Base-by-base conservation (phyloP, 2,329 filamentous ascomycete genomes). In the Epichloe coenophiala region DNA sequence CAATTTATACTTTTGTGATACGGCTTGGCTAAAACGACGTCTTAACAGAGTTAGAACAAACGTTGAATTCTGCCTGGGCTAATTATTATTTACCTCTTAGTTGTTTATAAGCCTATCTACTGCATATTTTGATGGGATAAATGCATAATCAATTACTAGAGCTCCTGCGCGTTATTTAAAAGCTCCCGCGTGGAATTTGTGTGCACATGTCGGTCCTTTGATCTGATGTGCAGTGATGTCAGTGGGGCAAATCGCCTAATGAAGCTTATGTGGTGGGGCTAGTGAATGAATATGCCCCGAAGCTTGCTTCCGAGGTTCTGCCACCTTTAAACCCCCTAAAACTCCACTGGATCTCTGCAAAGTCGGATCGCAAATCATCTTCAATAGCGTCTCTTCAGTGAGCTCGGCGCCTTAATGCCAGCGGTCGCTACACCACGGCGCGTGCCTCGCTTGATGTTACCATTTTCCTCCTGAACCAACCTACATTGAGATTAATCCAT, bases 321-420 rank as follows among this genome's bases (percentile, higher is more conserved):
- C 55, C 55, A 54, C 49, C 47, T 27, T 38, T n/a, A 41, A 53
- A 50, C 42, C 38, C 47, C 41, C 43, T 38, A 37, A 47, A 54
- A 51, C 50, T 55, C 51, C 53, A 52, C 53, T 51, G 27, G 17
- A 49, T 48, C 50, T 50, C 47, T 40, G 47, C 51, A 17, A 46
- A 41, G 15, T 35, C 38, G 38, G 36, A 49, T 51, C 41, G 37
- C 47, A 31, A 51, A 38, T 23, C 47, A 48, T 44, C 51, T 38
- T 31, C 45, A 51, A 50, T 46, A 50, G 46, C 51, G 15, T 45
- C 41, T 37, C 47, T 45, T 49, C 36, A 53, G 46, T 36, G 49
- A 51, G 47, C 46, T 43, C 50, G 48, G 43, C 45, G 21, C 45
- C 39, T 15, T 40, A 19, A 47, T 52, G 41, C 41, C 45, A 48